These are phyloP conservation scores for Abrus precatorius DNA, from an alignment of 306 rosid genomes.

Conservation along the genomic window DNA sequence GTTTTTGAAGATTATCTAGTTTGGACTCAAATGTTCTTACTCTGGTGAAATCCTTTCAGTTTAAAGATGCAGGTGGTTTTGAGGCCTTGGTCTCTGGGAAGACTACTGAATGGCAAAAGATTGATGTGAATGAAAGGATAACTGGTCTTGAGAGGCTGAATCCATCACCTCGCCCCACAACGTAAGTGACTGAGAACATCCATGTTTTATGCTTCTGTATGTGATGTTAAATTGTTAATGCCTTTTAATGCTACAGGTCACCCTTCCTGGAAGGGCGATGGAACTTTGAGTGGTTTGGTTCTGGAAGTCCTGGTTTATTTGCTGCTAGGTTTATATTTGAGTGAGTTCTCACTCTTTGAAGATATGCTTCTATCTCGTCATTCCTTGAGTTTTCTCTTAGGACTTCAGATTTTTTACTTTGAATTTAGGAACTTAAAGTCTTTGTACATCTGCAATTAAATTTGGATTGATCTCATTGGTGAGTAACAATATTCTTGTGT, in stretches of 20 bases:
- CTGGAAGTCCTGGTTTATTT: conserved; percentile 80
- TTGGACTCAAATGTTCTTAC: conserved; percentile 42
- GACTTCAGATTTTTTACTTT: conserved; percentile 5
- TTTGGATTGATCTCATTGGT: conserved; percentile 32
- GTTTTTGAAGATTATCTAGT: conserved; percentile 17
- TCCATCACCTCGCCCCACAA: conserved; percentile 96
- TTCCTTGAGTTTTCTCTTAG: conserved; percentile 14
- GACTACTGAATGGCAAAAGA: conserved; percentile 76
- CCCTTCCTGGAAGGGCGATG: conserved; percentile 95
- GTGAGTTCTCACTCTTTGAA: conserved; percentile 62
- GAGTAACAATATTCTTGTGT: conserved; percentile 34
- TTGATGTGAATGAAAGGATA: conserved; percentile 96
- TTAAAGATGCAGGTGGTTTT: conserved; percentile 95
- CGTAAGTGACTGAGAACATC: conserved; percentile 61
- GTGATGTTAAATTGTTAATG: conserved; percentile 58
- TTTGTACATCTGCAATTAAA: conserved; percentile 23
- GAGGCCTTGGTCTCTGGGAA: conserved; percentile 88
- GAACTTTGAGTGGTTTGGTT: conserved; percentile 97
- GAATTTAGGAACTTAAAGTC: conserved; percentile 17
- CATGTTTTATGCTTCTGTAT: conserved; percentile 37
- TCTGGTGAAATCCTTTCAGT: conserved; percentile 63
- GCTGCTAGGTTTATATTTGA: conserved; percentile 75
- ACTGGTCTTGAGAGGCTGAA: conserved; percentile 93
- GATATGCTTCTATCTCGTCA: conserved; percentile 27
- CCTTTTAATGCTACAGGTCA: conserved; percentile 75